Conservation (phyloP, 129 eudicot genomes). For the Oenanthe sinensis region DNA sequence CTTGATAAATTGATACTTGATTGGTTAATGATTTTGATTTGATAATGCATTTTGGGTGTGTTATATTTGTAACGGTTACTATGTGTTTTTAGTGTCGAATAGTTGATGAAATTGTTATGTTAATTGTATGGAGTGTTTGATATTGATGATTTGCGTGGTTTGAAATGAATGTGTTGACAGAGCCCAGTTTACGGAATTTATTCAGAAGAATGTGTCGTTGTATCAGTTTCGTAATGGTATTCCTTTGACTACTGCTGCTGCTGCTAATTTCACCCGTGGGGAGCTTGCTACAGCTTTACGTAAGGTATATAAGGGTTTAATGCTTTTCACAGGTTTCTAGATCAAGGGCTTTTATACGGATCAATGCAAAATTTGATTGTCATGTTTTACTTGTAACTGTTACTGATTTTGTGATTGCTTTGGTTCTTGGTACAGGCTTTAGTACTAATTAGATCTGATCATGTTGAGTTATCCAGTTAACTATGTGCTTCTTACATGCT, state of each 20-base stretch:
- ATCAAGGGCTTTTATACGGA: background rate
- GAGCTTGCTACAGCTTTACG: slow-evolving; percentile 98
- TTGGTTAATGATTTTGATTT: background rate
- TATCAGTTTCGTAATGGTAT: slow-evolving; percentile 90
- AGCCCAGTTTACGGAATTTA: slow-evolving; percentile 92
- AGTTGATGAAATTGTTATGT: background rate
- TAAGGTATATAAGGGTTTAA: slow-evolving; percentile 36
- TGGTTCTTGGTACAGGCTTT: background rate
- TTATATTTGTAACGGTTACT: no score
- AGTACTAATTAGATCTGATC: background rate
- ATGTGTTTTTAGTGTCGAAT: no score
- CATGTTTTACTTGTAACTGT: background rate
- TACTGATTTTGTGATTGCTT: background rate
- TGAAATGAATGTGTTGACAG: slow-evolving; percentile 21
- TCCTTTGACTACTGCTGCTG: slow-evolving; percentile 81
- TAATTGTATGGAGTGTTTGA: background rate
- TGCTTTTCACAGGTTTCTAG: background rate
- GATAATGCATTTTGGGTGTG: background rate
- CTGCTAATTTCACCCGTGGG: slow-evolving; percentile 93
- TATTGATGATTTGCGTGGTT: background rate
- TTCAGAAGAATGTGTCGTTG: slow-evolving; percentile 87
- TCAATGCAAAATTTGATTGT: background rate
- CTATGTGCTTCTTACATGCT: background rate
- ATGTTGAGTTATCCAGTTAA: background rate
- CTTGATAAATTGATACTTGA: background rate